Percentiles rank a stretch among this genome's conserved stretches.
Conservation (phyloP, 1,284 basidiomycete species). For the Cryptococcus neoformans region DNA sequence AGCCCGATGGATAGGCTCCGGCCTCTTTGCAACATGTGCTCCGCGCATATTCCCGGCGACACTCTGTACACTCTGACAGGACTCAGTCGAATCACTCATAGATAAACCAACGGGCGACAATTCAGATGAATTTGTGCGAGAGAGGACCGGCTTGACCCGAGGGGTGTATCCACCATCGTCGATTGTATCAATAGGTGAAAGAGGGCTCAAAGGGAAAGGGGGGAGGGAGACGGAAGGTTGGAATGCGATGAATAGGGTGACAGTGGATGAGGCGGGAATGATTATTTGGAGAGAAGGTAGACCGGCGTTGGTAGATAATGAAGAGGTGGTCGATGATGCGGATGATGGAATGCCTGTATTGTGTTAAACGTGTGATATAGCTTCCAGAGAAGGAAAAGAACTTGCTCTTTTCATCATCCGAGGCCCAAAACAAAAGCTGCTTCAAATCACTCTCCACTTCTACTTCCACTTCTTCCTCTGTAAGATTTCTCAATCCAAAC, state of each 20-base stretch:
- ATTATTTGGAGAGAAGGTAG: conserved; percentile 19
- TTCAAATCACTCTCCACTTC: conserved; percentile 39
- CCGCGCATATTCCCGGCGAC: conserved; percentile 12
- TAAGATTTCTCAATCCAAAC: conserved; percentile 39
- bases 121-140: conserved; percentile 17
- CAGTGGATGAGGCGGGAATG: conserved; percentile 18
- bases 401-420: conserved; percentile 36
- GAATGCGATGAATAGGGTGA: conserved; percentile 36
- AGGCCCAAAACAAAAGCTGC: conserved; percentile 38
- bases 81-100: background rate
- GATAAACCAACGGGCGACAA: conserved; percentile 8
- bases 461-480: conserved; percentile 22
- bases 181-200: conserved; percentile 1
- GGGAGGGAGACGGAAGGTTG: conserved; percentile 19
- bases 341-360: conserved; percentile 23
- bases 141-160: conserved; percentile 24
- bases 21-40: conserved; percentile 12
- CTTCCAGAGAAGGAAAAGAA: background rate
- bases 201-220: conserved; percentile 13
- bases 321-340: conserved; percentile 26
- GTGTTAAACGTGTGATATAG: background rate
- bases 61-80: background rate
- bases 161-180: conserved; percentile 38
- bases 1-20: conserved; percentile 38
- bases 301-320: conserved; percentile 20